phyloP scores from a whole-genome alignment of 2,329 filamentous ascomycete species.

The Botrytis squamosa region DNA sequence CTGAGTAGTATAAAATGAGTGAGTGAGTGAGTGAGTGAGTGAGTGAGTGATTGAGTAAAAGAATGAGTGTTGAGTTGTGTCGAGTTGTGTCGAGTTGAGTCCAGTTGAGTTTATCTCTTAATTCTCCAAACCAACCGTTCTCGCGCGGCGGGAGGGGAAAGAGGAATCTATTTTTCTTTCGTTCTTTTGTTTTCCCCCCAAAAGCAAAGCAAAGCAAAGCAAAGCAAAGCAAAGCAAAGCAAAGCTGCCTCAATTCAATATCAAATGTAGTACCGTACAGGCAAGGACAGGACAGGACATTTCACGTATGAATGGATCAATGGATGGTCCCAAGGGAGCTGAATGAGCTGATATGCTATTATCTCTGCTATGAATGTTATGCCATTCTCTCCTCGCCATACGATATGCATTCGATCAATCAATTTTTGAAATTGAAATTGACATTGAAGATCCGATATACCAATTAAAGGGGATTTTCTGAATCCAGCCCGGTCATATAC shows the following conservation, averaged over 20 bases:
- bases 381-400: neutral
- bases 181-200: neutral
- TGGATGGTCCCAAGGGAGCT: neutral
- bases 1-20: neutral
- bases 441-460: neutral
- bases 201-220: neutral
- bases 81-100: too few relatives aligned
- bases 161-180: neutral
- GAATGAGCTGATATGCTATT: neutral
- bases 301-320: neutral
- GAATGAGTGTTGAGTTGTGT: too few relatives aligned
- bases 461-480: neutral
- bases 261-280: neutral
- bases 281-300: too few relatives aligned
- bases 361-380: neutral
- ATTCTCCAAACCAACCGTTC: neutral
- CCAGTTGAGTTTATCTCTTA: neutral
- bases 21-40: neutral
- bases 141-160: neutral
- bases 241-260: neutral
- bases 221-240: neutral
- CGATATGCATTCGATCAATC: neutral
- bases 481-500: neutral
- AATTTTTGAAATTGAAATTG: neutral
- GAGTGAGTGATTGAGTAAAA: neutral